A percentile compares a stretch with the other conserved stretches of the same genome.
Conservation (phyloP, 306 rosid species). For the Cicer pinnatifidum region DNA sequence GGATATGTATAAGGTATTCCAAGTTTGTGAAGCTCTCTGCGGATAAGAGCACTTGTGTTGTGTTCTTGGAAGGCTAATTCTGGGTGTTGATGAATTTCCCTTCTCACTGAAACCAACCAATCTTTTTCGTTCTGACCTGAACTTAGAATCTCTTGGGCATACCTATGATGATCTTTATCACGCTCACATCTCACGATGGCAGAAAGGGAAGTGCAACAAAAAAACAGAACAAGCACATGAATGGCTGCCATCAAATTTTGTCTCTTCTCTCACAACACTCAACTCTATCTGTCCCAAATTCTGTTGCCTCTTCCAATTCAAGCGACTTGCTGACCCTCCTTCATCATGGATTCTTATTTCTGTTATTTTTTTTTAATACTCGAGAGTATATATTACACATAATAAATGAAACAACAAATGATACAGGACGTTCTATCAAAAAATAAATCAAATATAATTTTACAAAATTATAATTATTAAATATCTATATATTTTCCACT, state of each 20-base stretch:
- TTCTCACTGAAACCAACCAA: constrained; percentile 68
- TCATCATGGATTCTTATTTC: not conserved
- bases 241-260: constrained; percentile 34
- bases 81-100: constrained; percentile 72
- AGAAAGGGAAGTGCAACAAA: constrained; percentile 22
- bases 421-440: no score
- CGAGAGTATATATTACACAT: no score
- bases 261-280: constrained; percentile 27
- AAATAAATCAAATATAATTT: no score
- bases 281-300: not conserved
- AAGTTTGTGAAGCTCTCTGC: constrained; percentile 59
- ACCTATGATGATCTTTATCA: constrained; percentile 24
- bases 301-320: not conserved
- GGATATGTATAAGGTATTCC: constrained; percentile 64
- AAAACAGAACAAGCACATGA: constrained; percentile 20
- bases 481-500: no score
- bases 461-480: no score
- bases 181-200: constrained; percentile 26
- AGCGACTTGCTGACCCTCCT: not conserved
- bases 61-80: constrained; percentile 69
- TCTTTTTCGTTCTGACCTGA: constrained; percentile 56
- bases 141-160: constrained; percentile 51
- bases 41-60: constrained; percentile 73
- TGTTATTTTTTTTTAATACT: no score
- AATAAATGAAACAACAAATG: no score